Evolutionary conservation across 2,329 filamentous ascomycete species (phyloP), one percentile per base, ranked within the genome.

Genomic region (Achaetomium macrosporum): DNA sequence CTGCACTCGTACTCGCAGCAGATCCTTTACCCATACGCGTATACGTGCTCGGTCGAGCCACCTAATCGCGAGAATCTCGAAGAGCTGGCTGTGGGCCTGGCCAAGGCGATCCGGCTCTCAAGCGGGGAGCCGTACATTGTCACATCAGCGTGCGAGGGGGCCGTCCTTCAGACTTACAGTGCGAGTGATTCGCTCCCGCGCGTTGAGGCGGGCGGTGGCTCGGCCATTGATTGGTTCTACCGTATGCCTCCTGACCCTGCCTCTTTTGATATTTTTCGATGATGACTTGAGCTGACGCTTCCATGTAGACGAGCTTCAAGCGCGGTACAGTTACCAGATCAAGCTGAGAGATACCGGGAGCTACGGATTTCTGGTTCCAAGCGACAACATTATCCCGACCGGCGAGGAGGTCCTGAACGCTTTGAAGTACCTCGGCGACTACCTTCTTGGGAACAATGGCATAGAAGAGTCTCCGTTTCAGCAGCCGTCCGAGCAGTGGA

Each of bases 1-100:
- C 76, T 97, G 25, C 93, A 99, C 70, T 92, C 89, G 1, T 99
- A 97, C 69, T 95, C 90, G 0, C 91, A 99, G 71, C 88, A 96
- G 69, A 85, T 99, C 19, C 77, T 97, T 9, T 96, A 93, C 66
- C 93, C 93, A 0, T 97, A 91, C 67, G 85, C 88, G 5, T 96
- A 89, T 70, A 88, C 88, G 12, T 99, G 93, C 74, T 73, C 76
- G 6, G 76, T 80, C 5, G 75, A 84, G 29, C 92, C 93, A 12
- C 91, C 92, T 0, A 90, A 90, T 36, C 74, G 93, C 15, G 93
- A 99, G 70, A 95, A 95, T 62, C 79, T 99, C 1, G 83, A 96
- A 69, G 93, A 99, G 69, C 78, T 97, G 16, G 93, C 85, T 1
- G 79, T 90, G 51, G 92, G 91, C 25, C 78, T 99, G 29, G 87